Conservation (phyloP, 2,329 filamentous ascomycete species). For the Colletotrichum salicis region DNA sequence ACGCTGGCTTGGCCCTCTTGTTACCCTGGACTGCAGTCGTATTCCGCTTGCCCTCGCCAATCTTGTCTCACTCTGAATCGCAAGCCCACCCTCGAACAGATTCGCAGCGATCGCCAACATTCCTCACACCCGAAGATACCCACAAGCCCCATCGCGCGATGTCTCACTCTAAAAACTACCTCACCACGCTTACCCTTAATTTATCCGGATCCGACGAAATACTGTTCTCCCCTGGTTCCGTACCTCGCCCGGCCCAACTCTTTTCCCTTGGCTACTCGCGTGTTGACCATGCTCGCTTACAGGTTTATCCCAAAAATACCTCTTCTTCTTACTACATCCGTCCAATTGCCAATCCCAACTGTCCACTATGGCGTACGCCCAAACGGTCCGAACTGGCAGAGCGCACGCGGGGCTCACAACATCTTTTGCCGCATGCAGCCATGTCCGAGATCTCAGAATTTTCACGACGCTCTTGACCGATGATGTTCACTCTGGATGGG, state of each 20-base stretch:
- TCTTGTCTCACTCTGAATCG: neutral
- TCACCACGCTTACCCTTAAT: neutral
- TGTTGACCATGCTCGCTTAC: neutral
- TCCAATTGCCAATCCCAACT: neutral
- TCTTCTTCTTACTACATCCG: neutral
- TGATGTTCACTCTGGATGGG: neutral
- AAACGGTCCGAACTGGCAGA: conserved; percentile 6
- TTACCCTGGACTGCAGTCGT: neutral
- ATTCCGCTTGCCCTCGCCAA: neutral
- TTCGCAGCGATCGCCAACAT: neutral
- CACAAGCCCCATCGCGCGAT: neutral
- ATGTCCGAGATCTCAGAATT: neutral
- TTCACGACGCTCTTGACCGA: neutral
- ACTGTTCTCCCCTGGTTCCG: neutral
- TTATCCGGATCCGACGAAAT: neutral
- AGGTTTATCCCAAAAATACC: neutral
- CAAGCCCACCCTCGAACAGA: neutral
- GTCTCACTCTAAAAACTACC: neutral
- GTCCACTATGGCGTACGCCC: neutral
- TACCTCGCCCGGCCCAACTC: neutral
- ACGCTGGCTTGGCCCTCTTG: neutral
- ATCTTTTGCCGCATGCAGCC: neutral
- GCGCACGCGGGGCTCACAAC: neutral
- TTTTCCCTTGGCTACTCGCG: neutral
- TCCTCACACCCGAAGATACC: neutral